A percentile compares a stretch with the other conserved stretches of the same genome.
These are phyloP conservation scores for Citrus sinensis DNA, from an alignment of 345 rosid genomes.

Conservation along the genomic window DNA sequence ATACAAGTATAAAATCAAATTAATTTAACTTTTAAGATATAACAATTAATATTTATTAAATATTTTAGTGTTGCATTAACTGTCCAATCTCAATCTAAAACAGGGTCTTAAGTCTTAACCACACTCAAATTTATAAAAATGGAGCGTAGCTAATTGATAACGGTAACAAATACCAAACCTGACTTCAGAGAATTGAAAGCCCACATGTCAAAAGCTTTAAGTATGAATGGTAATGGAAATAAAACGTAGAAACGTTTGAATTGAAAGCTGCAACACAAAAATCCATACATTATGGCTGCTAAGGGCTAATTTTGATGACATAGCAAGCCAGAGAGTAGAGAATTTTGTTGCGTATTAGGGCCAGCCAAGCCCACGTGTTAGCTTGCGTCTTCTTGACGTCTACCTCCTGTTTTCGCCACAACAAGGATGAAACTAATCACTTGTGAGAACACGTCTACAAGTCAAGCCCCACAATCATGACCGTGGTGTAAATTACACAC, in stretches of 20 bases:
- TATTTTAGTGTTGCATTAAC: accelerated
- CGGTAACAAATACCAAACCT: background rate
- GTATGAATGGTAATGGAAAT: background rate
- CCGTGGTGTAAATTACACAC: background rate
- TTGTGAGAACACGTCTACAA: background rate
- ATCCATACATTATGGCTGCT: no score
- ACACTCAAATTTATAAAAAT: no score
- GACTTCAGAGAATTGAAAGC: background rate
- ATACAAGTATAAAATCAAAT: no score
- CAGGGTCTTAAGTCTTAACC: accelerated
- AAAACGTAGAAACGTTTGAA: background rate
- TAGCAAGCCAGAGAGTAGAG: background rate
- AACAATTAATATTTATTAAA: no score
- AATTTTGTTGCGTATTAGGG: background rate
- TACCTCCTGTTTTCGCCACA: background rate
- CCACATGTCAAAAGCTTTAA: background rate
- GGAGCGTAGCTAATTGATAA: background rate
- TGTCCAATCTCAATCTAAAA: no score
- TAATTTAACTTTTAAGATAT: accelerated
- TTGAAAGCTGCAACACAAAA: background rate
- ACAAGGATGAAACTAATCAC: background rate
- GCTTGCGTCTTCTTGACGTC: conserved; percentile 28
- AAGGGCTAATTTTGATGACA: background rate
- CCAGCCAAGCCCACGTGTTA: conserved; percentile 18
- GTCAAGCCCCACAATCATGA: conserved; percentile 29